Base-by-base conservation (phyloP, 2,329 filamentous ascomycete genomes). In the Plectosphaerella sp. region DNA sequence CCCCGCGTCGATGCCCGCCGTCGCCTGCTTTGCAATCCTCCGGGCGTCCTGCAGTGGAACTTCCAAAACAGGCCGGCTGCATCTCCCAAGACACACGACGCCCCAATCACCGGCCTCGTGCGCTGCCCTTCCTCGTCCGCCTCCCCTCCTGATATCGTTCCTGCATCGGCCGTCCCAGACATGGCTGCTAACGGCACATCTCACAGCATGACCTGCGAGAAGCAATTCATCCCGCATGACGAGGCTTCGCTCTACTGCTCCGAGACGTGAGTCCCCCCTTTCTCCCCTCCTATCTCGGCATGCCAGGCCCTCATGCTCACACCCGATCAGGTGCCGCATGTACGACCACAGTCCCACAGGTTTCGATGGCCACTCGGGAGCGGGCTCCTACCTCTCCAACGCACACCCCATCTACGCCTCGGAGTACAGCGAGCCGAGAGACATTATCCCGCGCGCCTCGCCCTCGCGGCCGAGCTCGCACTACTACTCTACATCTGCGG, bases 141-240 rank as follows among this genome's bases (percentile, higher is more conserved):
- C 33, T 47, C 57, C 54, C 28, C 28, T 33, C 28, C 8, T 33
- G 28, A 33, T 33, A 33, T 57, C 52, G 65, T 69, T 68, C 64
- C 65, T 69, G 66, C 64, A 65, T 64, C 57, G 50, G 56, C 49
- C 15, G 22, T 49, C 37, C 50, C 28, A 39, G 16, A n/a, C 48
- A 54, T 55, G 60, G 53, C 28, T 47, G 61, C 67, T 69, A 56
- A 67, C 61, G 51, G 58, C 48, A 57, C 53, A 41, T 54, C 49
- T 49, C 60, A 45, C 60, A 86, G 83, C 67, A 86, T 85, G 82
- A 79, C 76, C 10, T 86, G 83, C 66, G 83, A 86, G 65, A 86
- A 85, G 69, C 82, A 86, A 67, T 86, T 86, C 64, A 67, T 83
- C 22, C 76, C 81, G 48, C 72, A 76, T 41, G 78, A 82, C 61